phyloP scores from a whole-genome alignment of 2,329 filamentous ascomycete species.

The Nigrospora osmanthi region DNA sequence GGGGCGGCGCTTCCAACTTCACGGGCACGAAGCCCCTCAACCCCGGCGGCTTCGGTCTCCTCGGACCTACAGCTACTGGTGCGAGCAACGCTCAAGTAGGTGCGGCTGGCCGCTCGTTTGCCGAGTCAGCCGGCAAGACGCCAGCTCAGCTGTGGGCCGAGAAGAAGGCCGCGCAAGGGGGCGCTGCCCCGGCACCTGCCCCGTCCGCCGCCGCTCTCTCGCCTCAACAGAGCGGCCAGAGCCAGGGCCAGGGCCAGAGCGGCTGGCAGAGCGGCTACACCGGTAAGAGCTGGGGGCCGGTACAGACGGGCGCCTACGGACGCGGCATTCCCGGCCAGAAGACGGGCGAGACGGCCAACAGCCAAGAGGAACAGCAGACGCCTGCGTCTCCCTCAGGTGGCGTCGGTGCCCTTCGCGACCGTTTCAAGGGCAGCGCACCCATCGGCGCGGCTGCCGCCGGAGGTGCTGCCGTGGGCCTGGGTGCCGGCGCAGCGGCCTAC shows the following conservation, averaged over 20 bases:
- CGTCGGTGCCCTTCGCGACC: constrained; percentile 69
- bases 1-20: constrained; percentile 64
- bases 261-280: constrained; percentile 87
- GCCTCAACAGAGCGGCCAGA: constrained; percentile 57
- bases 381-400: constrained; percentile 53
- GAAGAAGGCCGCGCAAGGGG: constrained; percentile 80
- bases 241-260: constrained; percentile 38
- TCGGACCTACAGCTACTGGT: constrained; percentile 48
- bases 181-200: constrained; percentile 41
- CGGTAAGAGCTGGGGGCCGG: constrained; percentile 84
- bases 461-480: constrained; percentile 9
- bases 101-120: constrained; percentile 83
- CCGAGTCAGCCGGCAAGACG: constrained; percentile 90
- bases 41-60: constrained; percentile 60
- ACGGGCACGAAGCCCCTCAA: constrained; percentile 83
- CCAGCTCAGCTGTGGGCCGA: constrained; percentile 96
- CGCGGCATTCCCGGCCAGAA: constrained; percentile 55
- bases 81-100: constrained; percentile 50
- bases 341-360: constrained; percentile 46
- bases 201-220: constrained; percentile 45
- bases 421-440: constrained; percentile 57
- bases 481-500: constrained; percentile 17
- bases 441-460: constrained; percentile 21
- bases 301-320: constrained; percentile 66
- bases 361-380: constrained; percentile 34